A percentile compares a stretch with the other conserved stretches of the same genome.
These are phyloP conservation scores for Monosporozyma yasuniensis DNA, from an alignment of 805 yeast genomes.

Conservation along the genomic window DNA sequence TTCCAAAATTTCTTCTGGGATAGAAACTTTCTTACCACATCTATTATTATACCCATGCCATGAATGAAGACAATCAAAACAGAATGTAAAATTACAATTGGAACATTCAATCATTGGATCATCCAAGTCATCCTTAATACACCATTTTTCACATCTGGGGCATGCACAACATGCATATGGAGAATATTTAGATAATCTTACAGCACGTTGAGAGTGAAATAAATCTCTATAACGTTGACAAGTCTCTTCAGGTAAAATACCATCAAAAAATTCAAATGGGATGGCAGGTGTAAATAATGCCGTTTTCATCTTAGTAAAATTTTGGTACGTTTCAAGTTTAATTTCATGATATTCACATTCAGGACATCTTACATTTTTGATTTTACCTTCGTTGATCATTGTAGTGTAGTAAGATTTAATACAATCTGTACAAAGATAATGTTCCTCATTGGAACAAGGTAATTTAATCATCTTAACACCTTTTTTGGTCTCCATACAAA, in stretches of 20 bases:
- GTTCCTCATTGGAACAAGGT: constrained; percentile 33
- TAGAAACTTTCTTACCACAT: constrained; percentile 34
- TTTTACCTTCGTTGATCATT: constrained; percentile 39
- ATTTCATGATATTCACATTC: constrained; percentile 31
- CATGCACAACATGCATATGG: constrained; percentile 45
- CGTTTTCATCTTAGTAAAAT: constrained; percentile 28
- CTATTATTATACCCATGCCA: constrained; percentile 49
- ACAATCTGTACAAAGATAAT: constrained; percentile 42
- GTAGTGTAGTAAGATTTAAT: constrained; percentile 35
- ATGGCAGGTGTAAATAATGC: constrained; percentile 37
- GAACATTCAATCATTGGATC: constrained; percentile 43
- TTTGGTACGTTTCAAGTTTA: constrained; percentile 14
- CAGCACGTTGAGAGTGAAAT: constrained; percentile 34
- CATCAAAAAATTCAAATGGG: constrained; percentile 28
- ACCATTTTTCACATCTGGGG: constrained; percentile 43
- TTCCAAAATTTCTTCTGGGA: constrained; percentile 27
- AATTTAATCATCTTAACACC: constrained; percentile 34
- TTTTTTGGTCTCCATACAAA: constrained; percentile 43
- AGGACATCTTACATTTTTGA: constrained; percentile 50
- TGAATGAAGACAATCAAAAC: constrained; percentile 46
- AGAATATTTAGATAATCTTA: constrained; percentile 35
- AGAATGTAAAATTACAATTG: constrained; percentile 44
- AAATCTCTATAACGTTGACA: constrained; percentile 35
- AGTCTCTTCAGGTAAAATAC: constrained; percentile 24
- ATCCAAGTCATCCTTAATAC: constrained; percentile 39